Evolutionary conservation across 805 yeast species (phyloP).

Genomic region (Candida krabiensis): DNA sequence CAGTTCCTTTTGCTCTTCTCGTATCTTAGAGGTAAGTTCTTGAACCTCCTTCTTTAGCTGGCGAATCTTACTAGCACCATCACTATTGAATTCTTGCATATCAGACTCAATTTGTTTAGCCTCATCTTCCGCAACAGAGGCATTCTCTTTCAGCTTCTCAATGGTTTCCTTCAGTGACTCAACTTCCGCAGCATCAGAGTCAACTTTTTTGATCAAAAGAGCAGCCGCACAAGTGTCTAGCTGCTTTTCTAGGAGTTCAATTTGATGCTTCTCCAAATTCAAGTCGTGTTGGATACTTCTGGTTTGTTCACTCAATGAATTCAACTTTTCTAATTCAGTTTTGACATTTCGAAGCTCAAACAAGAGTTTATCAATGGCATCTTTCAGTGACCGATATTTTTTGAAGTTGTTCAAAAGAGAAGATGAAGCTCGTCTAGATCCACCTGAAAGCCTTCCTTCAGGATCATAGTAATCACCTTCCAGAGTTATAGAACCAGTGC

Average conservation of each 20-base stretch:
- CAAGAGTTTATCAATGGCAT: slow-evolving; percentile 40
- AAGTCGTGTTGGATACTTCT: slow-evolving; percentile 57
- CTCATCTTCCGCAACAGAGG: slow-evolving; percentile 39
- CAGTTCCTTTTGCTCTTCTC: slow-evolving; percentile 37
- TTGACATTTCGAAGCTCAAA: slow-evolving; percentile 41
- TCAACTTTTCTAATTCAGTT: slow-evolving; percentile 41
- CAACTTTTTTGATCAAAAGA: slow-evolving; percentile 50
- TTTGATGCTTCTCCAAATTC: slow-evolving; percentile 57
- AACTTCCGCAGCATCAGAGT: slow-evolving; percentile 47
- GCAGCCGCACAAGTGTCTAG: slow-evolving; percentile 57
- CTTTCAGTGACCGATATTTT: slow-evolving; percentile 46
- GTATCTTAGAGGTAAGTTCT: slow-evolving; percentile 37
- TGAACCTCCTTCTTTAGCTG: slow-evolving; percentile 57
- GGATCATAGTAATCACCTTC: slow-evolving; percentile 97
- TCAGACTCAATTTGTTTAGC: slow-evolving; percentile 64
- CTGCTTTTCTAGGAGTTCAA: slow-evolving; percentile 54
- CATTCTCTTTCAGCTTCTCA: slow-evolving; percentile 32
- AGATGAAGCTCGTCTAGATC: slow-evolving; percentile 65
- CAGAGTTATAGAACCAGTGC: slow-evolving; percentile 80
- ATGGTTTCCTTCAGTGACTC: slow-evolving; percentile 39
- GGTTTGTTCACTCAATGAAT: slow-evolving; percentile 47
- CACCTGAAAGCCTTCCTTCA: slow-evolving; percentile 93
- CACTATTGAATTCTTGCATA: slow-evolving; percentile 73
- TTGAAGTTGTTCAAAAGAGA: slow-evolving; percentile 67
- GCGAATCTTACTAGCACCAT: slow-evolving; percentile 78